phyloP scores from a whole-genome alignment of 345 rosid species.

The Heritiera fomes region DNA sequence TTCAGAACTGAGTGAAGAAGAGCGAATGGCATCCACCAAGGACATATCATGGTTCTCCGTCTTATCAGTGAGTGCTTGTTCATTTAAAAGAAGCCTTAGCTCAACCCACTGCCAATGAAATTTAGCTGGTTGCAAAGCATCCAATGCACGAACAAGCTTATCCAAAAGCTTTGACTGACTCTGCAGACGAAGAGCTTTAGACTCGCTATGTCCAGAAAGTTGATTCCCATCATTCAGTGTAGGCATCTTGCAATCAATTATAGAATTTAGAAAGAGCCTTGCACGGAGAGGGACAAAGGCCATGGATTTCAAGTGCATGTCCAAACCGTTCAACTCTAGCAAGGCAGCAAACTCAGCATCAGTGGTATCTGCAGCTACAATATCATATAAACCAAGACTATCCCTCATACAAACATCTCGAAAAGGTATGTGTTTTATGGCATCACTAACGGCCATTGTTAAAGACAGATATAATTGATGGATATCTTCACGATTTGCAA shows the following conservation, averaged over 20 bases:
- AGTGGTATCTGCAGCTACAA: slow-evolving; percentile 72
- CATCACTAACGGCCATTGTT: slow-evolving; percentile 71
- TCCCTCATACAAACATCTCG: slow-evolving; percentile 93
- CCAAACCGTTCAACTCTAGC: slow-evolving; percentile 67
- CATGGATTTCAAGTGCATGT: slow-evolving; percentile 61
- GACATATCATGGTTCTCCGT: slow-evolving; percentile 70
- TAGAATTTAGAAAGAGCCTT: slow-evolving; percentile 79
- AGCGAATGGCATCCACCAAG: slow-evolving; percentile 73
- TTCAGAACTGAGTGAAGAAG: slow-evolving; percentile 68
- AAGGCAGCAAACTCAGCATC: slow-evolving; percentile 87
- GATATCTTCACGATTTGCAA: slow-evolving; percentile 70
- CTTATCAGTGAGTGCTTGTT: slow-evolving; percentile 86
- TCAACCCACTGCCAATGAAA: slow-evolving; percentile 99
- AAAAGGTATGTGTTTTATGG: slow-evolving; percentile 80
- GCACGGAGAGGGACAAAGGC: slow-evolving; percentile 93
- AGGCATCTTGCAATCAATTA: slow-evolving; percentile 82
- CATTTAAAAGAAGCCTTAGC: slow-evolving; percentile 93
- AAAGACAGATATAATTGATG: slow-evolving; percentile 77
- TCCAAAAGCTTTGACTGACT: slow-evolving; percentile 72
- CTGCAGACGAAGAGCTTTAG: slow-evolving; percentile 50
- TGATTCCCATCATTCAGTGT: slow-evolving; percentile 54
- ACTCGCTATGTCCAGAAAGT: slow-evolving; percentile 50
- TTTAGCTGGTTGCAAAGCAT: slow-evolving; percentile 91
- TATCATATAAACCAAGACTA: slow-evolving; percentile 74
- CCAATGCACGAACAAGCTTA: slow-evolving; percentile 75